A percentile compares a stretch with the other conserved stretches of the same genome.
Evolutionary conservation across 1,139 yeast species (phyloP).

Genomic region (Pichia sp.): DNA sequence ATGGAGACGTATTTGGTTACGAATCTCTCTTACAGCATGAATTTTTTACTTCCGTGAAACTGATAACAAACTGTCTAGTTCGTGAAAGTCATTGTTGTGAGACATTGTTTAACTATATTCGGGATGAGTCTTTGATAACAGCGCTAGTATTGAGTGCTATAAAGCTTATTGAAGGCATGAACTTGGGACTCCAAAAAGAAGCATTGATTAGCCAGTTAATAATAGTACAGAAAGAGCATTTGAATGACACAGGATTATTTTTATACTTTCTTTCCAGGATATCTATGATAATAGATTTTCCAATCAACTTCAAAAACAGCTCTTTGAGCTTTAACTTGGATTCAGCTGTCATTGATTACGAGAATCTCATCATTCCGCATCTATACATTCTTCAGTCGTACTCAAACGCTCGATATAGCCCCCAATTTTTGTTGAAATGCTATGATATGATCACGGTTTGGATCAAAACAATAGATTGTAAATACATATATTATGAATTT

Average conservation of each 20-base stretch:
- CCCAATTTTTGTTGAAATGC: slow-evolving; percentile 8
- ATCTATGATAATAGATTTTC: slow-evolving; percentile 24
- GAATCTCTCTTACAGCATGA: not conserved
- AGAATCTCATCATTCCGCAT: slow-evolving; percentile 23
- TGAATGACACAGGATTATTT: slow-evolving; percentile 29
- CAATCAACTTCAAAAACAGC: slow-evolving; percentile 22
- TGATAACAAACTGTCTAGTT: slow-evolving; percentile 3
- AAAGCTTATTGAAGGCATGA: slow-evolving; percentile 18
- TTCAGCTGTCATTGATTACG: slow-evolving; percentile 14
- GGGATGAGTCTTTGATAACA: slow-evolving; percentile 22
- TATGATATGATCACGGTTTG: slow-evolving; percentile 22
- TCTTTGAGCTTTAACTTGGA: slow-evolving; percentile 16
- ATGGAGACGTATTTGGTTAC: not conserved
- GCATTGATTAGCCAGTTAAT: slow-evolving; percentile 22
- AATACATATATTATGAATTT: slow-evolving; percentile 14
- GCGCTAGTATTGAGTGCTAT: slow-evolving; percentile 18
- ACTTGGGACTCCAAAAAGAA: slow-evolving; percentile 12
- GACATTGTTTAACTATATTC: slow-evolving; percentile 11
- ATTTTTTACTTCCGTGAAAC: not conserved
- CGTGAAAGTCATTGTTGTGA: not conserved
- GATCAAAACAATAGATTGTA: slow-evolving; percentile 5
- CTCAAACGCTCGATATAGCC: slow-evolving; percentile 2
- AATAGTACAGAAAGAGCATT: slow-evolving; percentile 18
- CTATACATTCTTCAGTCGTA: slow-evolving; percentile 20
- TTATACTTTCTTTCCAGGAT: slow-evolving; percentile 27